phyloP scores from a whole-genome alignment of 768 basidiomycete species.

The Gautieria morchelliformis region DNA sequence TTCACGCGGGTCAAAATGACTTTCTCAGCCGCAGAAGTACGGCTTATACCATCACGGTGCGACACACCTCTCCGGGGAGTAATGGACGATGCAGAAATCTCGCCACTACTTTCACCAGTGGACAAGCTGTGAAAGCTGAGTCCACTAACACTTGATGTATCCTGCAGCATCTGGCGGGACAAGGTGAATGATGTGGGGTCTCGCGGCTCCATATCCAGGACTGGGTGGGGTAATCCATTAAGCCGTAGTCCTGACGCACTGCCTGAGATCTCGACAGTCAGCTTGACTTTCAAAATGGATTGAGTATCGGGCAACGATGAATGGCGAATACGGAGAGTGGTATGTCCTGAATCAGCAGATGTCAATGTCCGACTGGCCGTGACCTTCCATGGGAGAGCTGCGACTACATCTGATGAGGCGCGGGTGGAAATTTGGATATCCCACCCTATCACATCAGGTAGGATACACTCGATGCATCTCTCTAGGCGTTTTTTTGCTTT shows the following conservation, averaged over 20 bases:
- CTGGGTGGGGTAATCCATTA: constrained; percentile 71
- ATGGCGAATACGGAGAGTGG: constrained; percentile 56
- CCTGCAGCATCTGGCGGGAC: constrained; percentile 58
- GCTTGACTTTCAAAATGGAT: constrained; percentile 69
- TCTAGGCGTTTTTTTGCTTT: constrained; percentile 63
- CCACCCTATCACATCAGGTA: constrained; percentile 76
- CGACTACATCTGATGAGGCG: constrained; percentile 63
- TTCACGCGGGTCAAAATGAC: constrained; percentile 78
- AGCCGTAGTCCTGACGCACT: constrained; percentile 70
- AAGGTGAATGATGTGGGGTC: constrained; percentile 52
- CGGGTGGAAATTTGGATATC: constrained; percentile 72
- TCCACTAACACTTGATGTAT: constrained; percentile 57
- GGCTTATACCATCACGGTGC: constrained; percentile 28
- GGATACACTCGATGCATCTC: constrained; percentile 70
- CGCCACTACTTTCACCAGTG: constrained; percentile 30
- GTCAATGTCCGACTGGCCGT: constrained; percentile 39
- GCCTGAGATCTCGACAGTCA: constrained; percentile 73
- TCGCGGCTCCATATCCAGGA: constrained; percentile 57
- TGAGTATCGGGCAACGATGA: constrained; percentile 61
- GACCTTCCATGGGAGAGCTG: constrained; percentile 65
- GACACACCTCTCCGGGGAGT: constrained; percentile 3
- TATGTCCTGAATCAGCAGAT: constrained; percentile 32
- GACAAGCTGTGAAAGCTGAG: constrained; percentile 60
- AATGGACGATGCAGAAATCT: constrained; percentile 5
- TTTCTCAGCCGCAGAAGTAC: constrained; percentile 57